Evolutionary conservation across 805 yeast genomes (phyloP), one percentile per base, ranked within the genome.

Genomic region (Suhomyces prunicola): DNA sequence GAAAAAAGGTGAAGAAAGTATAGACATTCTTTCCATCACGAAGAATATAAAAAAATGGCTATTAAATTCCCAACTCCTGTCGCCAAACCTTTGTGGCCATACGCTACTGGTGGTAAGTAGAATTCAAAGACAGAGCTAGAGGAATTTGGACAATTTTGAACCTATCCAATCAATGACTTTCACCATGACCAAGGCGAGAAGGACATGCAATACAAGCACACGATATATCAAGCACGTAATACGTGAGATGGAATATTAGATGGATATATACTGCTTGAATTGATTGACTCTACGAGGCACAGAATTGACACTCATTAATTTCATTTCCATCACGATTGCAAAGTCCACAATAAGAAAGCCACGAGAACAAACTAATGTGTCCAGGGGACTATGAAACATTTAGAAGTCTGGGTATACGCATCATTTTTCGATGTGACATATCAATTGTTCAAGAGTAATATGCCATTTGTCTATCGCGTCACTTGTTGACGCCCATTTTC

Each of bases 1-100:
- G 33, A 41, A 41, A 41, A 48, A 41, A 47, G 23, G 26, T 33
- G 33, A 42, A 47, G 27, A 27, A 33, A 46, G 44, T 33, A 47
- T 5, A n/a, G 31, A 22, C n/a, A 47, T 48, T 44, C 26, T 36
- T 47, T 39, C 39, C 36, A 17, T 27, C 12, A 36, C 24, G 31
- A 36, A 41, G 35, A 50, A 33, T 13, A 39, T 50, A 36, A 31
- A 35, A 52, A 42, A 57, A 71, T 71, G 76, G 60, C 64, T 60
- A 65, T 72, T 63, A 70, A 69, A 65, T 80, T 74, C 67, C 71
- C 79, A 60, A 77, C 82, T 60, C 84, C 84, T 57, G 70, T 80
- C 57, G 64, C 81, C 67, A 89, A 87, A 75, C 82, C 84, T 70
- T 84, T 81, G 82, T 90, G 96, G 96, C 96, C 96, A 69, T 87